These are phyloP conservation scores for Cryptococcus sp. DNA, from an alignment of 1,284 basidiomycete genomes.

Conservation along the genomic window DNA sequence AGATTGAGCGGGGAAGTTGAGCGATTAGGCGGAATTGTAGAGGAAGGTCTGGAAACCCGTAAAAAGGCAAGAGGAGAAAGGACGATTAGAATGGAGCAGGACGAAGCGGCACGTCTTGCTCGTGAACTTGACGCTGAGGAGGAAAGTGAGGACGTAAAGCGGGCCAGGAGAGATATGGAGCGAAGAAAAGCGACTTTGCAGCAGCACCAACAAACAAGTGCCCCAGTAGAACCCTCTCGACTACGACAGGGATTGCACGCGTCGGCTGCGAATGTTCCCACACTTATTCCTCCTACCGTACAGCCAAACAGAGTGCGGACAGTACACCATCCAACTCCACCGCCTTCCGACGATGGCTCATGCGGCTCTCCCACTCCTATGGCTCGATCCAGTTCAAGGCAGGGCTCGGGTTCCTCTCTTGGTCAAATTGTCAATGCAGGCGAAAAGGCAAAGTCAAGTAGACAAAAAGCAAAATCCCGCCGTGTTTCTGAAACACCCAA, in stretches of 20 bases:
- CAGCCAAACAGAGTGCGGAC: constrained; percentile 7
- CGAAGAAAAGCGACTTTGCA: background rate
- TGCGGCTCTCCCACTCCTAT: constrained; percentile 21
- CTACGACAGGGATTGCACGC: constrained; percentile 44
- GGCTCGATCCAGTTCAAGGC: constrained; percentile 13
- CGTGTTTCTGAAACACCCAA: constrained; percentile 44
- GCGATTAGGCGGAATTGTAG: constrained; percentile 75
- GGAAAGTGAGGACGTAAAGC: constrained; percentile 10
- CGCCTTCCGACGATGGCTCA: constrained; percentile 23
- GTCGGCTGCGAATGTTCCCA: constrained; percentile 24
- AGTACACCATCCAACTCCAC: constrained; percentile 19
- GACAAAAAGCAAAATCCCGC: constrained; percentile 2
- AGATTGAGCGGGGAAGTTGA: constrained; percentile 75
- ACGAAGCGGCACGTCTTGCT: constrained; percentile 35
- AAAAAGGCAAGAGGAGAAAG: constrained; percentile 47
- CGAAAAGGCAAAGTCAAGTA: constrained; percentile 3
- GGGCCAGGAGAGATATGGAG: constrained; percentile 13
- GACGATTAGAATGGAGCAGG: constrained; percentile 28
- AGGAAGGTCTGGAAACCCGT: constrained; percentile 74
- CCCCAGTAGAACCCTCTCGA: constrained; percentile 28
- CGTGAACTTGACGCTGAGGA: constrained; percentile 28
- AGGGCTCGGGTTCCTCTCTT: background rate
- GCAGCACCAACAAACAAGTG: constrained; percentile 5
- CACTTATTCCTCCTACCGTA: constrained; percentile 30
- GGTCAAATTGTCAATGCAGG: background rate